A percentile compares a stretch with the other conserved stretches of the same genome.
Evolutionary conservation across 139 green algal genomes (phyloP).

Genomic region (Protoeuglena noctilucae): DNA sequence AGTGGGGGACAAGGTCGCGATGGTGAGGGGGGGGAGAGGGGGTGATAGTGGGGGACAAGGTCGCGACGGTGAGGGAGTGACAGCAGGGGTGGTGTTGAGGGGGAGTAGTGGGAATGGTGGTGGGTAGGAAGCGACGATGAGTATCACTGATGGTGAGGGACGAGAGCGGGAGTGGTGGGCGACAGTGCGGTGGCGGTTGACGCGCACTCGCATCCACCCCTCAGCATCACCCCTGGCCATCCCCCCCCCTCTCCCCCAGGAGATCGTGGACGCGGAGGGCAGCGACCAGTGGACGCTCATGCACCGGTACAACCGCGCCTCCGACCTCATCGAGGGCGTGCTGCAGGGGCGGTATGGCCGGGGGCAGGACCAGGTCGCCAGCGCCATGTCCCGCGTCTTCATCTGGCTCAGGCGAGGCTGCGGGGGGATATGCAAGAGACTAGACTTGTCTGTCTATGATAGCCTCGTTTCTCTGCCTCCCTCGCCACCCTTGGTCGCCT

Average conservation of each 20-base stretch:
- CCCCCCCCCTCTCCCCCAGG: slow-evolving; percentile 31
- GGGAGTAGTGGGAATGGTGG: slow-evolving; percentile 4
- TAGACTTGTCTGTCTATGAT: too few relatives aligned
- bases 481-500: too few relatives aligned
- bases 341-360: slow-evolving; percentile 6
- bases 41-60: not conserved
- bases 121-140: too few relatives aligned
- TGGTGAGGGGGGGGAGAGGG: too few relatives aligned
- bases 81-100: slow-evolving; percentile 9
- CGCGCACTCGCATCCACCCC: not conserved
- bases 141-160: slow-evolving; percentile 1
- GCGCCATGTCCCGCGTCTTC: slow-evolving; percentile 57
- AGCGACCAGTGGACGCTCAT: slow-evolving; percentile 78
- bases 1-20: not conserved
- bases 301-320: slow-evolving; percentile 85
- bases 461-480: too few relatives aligned
- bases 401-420: slow-evolving; percentile 92
- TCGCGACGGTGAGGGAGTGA: slow-evolving; percentile 2
- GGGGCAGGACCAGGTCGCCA: slow-evolving; percentile 26
- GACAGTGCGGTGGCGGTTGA: not conserved
- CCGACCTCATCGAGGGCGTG: slow-evolving; percentile 50
- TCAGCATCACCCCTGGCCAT: not conserved
- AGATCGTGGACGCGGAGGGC: slow-evolving; percentile 67
- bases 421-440: too few relatives aligned
- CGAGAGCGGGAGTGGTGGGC: too few relatives aligned